Conservation (phyloP, 352 stramenopile species). For the Phytophthora macrochlamydospora region DNA sequence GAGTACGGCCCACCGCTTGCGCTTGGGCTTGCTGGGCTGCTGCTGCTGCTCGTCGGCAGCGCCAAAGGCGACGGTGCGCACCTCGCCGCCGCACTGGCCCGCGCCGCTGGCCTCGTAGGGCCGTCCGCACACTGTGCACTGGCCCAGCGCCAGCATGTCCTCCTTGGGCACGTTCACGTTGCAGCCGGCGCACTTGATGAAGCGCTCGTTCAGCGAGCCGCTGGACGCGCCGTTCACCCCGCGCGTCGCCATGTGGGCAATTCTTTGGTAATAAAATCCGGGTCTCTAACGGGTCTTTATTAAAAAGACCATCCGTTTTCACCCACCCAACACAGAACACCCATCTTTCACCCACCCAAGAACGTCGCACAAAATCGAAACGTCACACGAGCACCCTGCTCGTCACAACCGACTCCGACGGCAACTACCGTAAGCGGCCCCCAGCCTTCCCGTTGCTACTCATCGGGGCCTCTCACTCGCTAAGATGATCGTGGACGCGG, state of each 20-base stretch:
- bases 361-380: too few species aligned
- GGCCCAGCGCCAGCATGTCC: conserved; percentile 64
- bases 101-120: conserved; percentile 41
- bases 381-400: not conserved
- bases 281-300: too few species aligned
- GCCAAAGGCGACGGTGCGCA: conserved; percentile 52
- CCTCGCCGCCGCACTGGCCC: conserved; percentile 29
- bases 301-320: too few species aligned
- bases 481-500: conserved; percentile 49
- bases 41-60: not conserved
- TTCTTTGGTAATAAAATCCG: not conserved
- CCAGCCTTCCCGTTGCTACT: too few species aligned
- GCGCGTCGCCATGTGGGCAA: conserved; percentile 33
- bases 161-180: conserved; percentile 84
- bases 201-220: conserved; percentile 72
- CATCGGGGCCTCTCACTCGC: too few species aligned
- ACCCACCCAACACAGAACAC: too few species aligned
- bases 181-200: conserved; percentile 80
- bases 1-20: conserved; percentile 73
- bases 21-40: conserved; percentile 27
- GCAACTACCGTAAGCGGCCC: too few species aligned
- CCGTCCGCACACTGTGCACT: conserved; percentile 63
- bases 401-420: not conserved
- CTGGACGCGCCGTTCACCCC: conserved; percentile 63
- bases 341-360: too few species aligned